Conservation (phyloP, 2,329 filamentous ascomycete genomes). For the Penicillium olsonii region DNA sequence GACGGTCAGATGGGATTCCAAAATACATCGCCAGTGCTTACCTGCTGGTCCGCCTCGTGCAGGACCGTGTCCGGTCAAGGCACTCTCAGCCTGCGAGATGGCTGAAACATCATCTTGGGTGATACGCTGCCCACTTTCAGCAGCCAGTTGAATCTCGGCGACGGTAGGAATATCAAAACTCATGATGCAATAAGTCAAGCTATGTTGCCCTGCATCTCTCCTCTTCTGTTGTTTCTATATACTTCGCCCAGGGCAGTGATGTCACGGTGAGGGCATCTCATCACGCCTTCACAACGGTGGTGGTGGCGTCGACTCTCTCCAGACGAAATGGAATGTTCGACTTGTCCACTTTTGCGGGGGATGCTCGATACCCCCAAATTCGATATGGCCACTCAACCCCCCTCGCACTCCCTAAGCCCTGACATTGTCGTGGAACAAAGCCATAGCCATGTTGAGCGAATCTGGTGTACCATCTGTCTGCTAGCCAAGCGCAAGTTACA, state of each 20-base stretch:
- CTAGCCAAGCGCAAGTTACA: too few relatives aligned
- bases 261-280: conserved; percentile 28
- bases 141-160: conserved; percentile 33
- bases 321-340: conserved; percentile 5
- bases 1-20: neutral
- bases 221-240: conserved; percentile 13
- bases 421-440: neutral
- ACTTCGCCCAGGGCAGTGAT: conserved; percentile 20
- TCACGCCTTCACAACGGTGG: conserved; percentile 20
- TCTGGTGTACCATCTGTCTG: neutral
- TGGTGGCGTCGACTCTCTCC: conserved; percentile 15
- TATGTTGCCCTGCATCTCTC: neutral
- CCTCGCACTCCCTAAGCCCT: too few relatives aligned
- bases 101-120: conserved; percentile 34
- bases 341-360: neutral
- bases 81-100: conserved; percentile 35
- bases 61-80: conserved; percentile 33
- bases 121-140: conserved; percentile 34
- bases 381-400: neutral
- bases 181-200: conserved; percentile 5
- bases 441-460: neutral
- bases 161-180: conserved; percentile 32
- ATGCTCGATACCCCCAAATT: neutral
- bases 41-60: conserved; percentile 36
- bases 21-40: conserved; percentile 10